Evolutionary conservation across 805 yeast species (phyloP), one percentile per base, ranked within the genome.

Genomic region (Blastobotrys chiropterorum): DNA sequence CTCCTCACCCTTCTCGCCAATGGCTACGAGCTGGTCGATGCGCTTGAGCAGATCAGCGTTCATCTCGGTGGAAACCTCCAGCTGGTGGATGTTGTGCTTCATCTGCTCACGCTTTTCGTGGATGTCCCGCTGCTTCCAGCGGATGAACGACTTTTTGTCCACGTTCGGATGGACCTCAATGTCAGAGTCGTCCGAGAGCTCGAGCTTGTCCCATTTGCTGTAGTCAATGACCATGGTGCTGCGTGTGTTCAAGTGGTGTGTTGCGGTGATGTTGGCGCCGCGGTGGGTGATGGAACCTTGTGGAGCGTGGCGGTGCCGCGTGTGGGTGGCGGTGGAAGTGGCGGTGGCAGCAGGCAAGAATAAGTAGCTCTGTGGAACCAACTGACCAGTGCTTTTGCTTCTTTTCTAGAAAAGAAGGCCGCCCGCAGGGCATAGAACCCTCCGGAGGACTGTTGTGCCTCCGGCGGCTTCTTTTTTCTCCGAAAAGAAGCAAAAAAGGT

Each of bases 81-180:
- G 74, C 31, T 86, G 81, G 56, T 79, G 80, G 64, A 90, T 86
- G 61, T 92, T 90, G 44, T 80, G 78, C 62, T 85, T 85, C 63
- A 95, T 74, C 65, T 87, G 87, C 41, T 76, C 78, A 56, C 99
- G 82, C 69, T 90, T 85, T 65, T 92, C 97, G 66, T 94, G 99
- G 58, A 94, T 94, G 60, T 90, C 96, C 63, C 96, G 85, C 71
- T 94, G 99, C 66, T 89, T 92, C 99, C 98, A 92, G 54, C 82
- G 80, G 61, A 94, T 88, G 59, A 94, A 92, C 1, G 98, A 90
- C 40, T 73, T 74, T 66, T 94, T 94, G 68, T 94, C 99, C 31
- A 94, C 99, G 65, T 94, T 94, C 54, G 98, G 99, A 66, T 94
- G 99, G 14, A 92, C 98, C 64, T 94, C 99, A 47, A 94, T 75